Percentiles rank a stretch among this genome's conserved stretches.
Conservation (phyloP, 768 basidiomycete genomes). For the Hygrocybe coccinea region DNA sequence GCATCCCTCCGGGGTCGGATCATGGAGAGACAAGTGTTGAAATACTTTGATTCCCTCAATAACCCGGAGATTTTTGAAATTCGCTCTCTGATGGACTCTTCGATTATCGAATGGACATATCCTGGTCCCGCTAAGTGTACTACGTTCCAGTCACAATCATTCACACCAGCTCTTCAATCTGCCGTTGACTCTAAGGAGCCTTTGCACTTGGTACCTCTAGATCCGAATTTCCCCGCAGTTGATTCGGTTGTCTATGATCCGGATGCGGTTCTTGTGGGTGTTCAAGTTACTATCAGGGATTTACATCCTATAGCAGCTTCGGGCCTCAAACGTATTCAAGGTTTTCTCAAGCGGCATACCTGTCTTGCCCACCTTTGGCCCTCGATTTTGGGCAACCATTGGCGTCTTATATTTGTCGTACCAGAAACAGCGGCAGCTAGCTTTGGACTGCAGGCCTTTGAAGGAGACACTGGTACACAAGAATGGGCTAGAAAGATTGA, state of each 20-base stretch:
- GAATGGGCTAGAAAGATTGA: background rate
- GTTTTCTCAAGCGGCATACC: background rate
- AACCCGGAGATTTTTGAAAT: background rate
- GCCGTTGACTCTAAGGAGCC: background rate
- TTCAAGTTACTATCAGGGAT: background rate
- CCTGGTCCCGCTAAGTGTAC: background rate
- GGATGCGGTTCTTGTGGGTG: background rate
- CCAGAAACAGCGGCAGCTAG: background rate
- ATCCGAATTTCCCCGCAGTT: conserved; percentile 3
- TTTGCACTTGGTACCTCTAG: background rate
- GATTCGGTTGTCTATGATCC: conserved; percentile 1
- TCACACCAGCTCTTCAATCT: background rate
- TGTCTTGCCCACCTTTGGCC: background rate
- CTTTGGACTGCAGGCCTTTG: background rate
- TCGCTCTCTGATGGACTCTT: background rate
- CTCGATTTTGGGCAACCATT: background rate
- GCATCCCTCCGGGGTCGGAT: background rate
- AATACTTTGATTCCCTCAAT: background rate
- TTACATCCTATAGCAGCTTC: background rate
- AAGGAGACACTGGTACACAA: background rate
- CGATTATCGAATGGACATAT: background rate
- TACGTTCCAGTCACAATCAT: background rate
- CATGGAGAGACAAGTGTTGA: conserved; percentile 3
- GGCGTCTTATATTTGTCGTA: background rate
- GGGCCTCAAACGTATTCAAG: background rate